Evolutionary conservation across 192 early-diverging fungal species (phyloP).

Genomic region (Rhizoclosmatium sp.): DNA sequence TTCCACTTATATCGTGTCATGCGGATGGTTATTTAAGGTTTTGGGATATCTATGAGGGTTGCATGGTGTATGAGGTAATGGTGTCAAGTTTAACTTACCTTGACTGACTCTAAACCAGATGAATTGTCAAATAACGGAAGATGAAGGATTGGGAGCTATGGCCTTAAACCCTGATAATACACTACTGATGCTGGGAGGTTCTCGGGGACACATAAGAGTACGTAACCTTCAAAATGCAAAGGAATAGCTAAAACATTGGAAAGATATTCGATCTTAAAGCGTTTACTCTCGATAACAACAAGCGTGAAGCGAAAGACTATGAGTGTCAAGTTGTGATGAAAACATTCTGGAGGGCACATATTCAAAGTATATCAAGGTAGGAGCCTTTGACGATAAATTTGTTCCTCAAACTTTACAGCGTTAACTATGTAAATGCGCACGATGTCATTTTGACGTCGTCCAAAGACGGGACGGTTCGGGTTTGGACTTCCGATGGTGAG

Average conservation of each 20-base stretch:
- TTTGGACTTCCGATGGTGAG: conserved; percentile 53
- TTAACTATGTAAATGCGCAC: conserved; percentile 52
- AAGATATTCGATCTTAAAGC: conserved; percentile 43
- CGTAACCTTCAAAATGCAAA: neutral
- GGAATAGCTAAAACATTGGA: neutral
- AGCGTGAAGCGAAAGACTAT: conserved; percentile 17
- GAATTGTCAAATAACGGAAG: conserved; percentile 57
- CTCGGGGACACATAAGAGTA: conserved; percentile 58
- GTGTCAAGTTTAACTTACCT: neutral
- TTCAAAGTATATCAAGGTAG: conserved; percentile 56
- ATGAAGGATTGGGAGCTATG: conserved; percentile 62
- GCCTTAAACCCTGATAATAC: conserved; percentile 49
- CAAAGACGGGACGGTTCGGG: conserved; percentile 57
- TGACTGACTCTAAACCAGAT: conserved; percentile 32
- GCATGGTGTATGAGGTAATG: conserved; percentile 57
- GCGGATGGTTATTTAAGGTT: conserved; percentile 63
- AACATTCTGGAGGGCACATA: conserved; percentile 56
- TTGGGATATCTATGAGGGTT: conserved; percentile 62
- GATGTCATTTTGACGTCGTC: conserved; percentile 57
- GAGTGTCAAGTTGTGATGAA: conserved; percentile 36
- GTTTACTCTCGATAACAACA: conserved; percentile 34
- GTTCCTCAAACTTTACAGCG: conserved; percentile 23
- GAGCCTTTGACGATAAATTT: neutral
- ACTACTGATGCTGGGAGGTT: conserved; percentile 57
- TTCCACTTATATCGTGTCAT: conserved; percentile 58